phyloP scores from a whole-genome alignment of 140 eudicot species.

The Senecio squalidus region DNA sequence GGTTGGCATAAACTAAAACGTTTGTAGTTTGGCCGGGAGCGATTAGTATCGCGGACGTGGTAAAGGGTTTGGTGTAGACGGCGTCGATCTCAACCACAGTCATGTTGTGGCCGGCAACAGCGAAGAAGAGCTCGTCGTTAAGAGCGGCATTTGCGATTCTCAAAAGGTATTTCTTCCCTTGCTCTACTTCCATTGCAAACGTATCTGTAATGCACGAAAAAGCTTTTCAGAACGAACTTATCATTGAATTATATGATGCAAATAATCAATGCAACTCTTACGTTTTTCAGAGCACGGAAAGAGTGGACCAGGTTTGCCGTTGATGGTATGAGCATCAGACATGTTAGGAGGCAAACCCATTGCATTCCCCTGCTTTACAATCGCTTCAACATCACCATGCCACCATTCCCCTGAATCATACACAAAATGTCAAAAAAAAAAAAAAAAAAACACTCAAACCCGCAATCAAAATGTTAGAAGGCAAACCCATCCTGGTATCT shows the following conservation, averaged over 20 bases:
- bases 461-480: no score
- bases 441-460: no score
- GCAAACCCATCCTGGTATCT: no score
- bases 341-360: slow-evolving; percentile 70
- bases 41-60: slow-evolving; percentile 39
- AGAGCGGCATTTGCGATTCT: slow-evolving; percentile 57
- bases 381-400: slow-evolving; percentile 66
- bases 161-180: slow-evolving; percentile 58
- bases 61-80: slow-evolving; percentile 58
- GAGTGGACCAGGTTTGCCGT: slow-evolving; percentile 81
- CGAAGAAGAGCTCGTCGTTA: slow-evolving; percentile 64
- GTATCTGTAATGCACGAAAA: slow-evolving; percentile 31
- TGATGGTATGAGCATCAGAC: slow-evolving; percentile 82
- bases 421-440: not conserved
- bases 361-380: slow-evolving; percentile 57
- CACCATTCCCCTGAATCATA: slow-evolving; percentile 74
- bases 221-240: not conserved
- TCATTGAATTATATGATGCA: not conserved
- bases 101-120: slow-evolving; percentile 48
- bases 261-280: slow-evolving; percentile 14
- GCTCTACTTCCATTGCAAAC: slow-evolving; percentile 56
- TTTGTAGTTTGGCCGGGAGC: slow-evolving; percentile 77
- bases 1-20: slow-evolving; percentile 46
- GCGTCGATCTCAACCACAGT: slow-evolving; percentile 69
- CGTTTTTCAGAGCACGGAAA: slow-evolving; percentile 77